Evolutionary conservation across 2,329 filamentous ascomycete species (phyloP).

Genomic region (Diaporthe velutina): DNA sequence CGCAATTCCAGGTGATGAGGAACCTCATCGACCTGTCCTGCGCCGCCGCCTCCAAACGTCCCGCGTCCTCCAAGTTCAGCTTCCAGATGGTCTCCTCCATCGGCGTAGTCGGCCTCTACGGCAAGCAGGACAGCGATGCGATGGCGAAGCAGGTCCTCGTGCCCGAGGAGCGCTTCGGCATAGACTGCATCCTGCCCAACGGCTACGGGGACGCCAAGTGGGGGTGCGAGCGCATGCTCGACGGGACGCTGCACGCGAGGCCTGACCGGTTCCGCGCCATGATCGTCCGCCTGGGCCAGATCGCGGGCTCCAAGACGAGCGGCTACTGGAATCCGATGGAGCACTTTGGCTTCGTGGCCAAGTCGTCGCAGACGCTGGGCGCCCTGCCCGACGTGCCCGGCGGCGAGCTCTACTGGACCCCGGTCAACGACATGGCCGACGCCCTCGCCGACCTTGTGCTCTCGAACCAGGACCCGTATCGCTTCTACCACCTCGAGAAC

Average conservation of each 20-base stretch:
- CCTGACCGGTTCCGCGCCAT: slow-evolving; percentile 56
- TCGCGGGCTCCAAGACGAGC: slow-evolving; percentile 61
- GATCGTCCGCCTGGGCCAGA: slow-evolving; percentile 63
- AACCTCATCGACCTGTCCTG: slow-evolving; percentile 61
- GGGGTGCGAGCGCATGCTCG: slow-evolving; percentile 63
- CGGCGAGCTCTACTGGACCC: slow-evolving; percentile 58
- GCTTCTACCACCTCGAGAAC: slow-evolving; percentile 33
- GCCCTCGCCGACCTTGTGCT: slow-evolving; percentile 45
- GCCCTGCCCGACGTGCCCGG: slow-evolving; percentile 54
- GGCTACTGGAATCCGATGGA: slow-evolving; percentile 69
- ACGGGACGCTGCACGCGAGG: slow-evolving; percentile 58
- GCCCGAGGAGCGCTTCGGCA: slow-evolving; percentile 57
- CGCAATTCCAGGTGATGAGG: slow-evolving; percentile 59
- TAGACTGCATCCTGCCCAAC: slow-evolving; percentile 54
- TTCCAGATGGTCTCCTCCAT: slow-evolving; percentile 59
- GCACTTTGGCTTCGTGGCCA: slow-evolving; percentile 63
- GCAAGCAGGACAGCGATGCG: slow-evolving; percentile 34
- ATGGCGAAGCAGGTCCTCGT: slow-evolving; percentile 45
- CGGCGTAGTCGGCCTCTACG: slow-evolving; percentile 49
- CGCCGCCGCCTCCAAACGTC: slow-evolving; percentile 41
- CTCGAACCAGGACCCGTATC: not conserved
- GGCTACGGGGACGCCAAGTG: slow-evolving; percentile 67
- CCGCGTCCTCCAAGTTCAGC: slow-evolving; percentile 49
- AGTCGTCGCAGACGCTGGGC: slow-evolving; percentile 60
- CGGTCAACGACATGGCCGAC: slow-evolving; percentile 55